These are phyloP conservation scores for Viridothelium virens DNA, from an alignment of 495 filamentous ascomycete genomes.

Conservation along the genomic window DNA sequence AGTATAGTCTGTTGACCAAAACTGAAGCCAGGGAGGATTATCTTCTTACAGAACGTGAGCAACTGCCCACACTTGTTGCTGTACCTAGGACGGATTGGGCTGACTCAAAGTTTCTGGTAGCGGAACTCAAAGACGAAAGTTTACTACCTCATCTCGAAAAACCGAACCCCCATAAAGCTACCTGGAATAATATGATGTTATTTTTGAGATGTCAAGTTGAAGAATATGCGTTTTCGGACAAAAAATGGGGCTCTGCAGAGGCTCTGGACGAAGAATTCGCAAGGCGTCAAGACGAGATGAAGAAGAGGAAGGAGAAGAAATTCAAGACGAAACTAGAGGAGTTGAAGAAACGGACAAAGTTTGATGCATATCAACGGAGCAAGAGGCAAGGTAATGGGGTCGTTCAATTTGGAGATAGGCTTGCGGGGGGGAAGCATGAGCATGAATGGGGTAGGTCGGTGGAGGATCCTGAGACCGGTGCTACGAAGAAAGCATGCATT, in stretches of 20 bases:
- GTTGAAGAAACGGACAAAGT: constrained; percentile 85
- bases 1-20: constrained; percentile 89
- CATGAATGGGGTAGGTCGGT: constrained; percentile 86
- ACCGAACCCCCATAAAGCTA: constrained; percentile 90
- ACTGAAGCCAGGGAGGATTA: constrained; percentile 95
- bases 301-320: constrained; percentile 79
- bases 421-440: constrained; percentile 65
- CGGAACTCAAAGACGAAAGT: constrained; percentile 76
- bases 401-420: constrained; percentile 62
- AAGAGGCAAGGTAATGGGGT: constrained; percentile 46
- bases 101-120: constrained; percentile 33
- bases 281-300: constrained; percentile 70
- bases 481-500: constrained; percentile 74
- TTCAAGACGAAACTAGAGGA: constrained; percentile 83
- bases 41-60: constrained; percentile 82
- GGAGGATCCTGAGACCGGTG: constrained; percentile 68
- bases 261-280: constrained; percentile 86
- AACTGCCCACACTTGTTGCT: not conserved
- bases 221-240: constrained; percentile 72
- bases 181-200: constrained; percentile 98
- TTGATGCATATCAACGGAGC: constrained; percentile 76
- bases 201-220: constrained; percentile 91
- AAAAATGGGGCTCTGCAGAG: constrained; percentile 80
- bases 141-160: constrained; percentile 78
- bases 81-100: constrained; percentile 12